phyloP scores from a whole-genome alignment of 2,329 filamentous ascomycete genomes.

The Pseudovirgaria hyperparasitica region DNA sequence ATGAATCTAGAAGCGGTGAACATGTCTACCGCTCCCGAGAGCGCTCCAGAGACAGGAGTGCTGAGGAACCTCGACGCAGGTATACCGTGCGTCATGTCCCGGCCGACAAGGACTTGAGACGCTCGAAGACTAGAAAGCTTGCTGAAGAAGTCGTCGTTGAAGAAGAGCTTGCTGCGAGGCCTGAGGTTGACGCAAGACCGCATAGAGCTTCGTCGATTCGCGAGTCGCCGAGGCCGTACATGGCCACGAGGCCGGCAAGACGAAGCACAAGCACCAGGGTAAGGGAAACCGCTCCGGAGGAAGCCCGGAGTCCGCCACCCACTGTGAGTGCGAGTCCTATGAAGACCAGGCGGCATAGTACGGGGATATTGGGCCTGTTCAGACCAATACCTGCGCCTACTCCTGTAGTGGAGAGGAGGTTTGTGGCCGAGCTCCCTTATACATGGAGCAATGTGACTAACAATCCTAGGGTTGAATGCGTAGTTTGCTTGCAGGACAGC shows the following conservation, averaged over 20 bases:
- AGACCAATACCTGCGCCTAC: conserved; percentile 12
- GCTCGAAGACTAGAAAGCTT: too few relatives aligned
- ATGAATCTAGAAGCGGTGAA: too few relatives aligned
- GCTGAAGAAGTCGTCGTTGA: too few relatives aligned
- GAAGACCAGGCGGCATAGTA: conserved; percentile 14
- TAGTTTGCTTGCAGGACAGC: conserved; percentile 58
- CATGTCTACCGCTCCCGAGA: too few relatives aligned
- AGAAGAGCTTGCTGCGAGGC: too few relatives aligned
- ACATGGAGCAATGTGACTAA: conserved; percentile 6
- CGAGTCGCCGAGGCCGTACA: conserved; percentile 15
- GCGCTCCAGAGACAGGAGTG: too few relatives aligned
- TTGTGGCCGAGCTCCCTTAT: conserved; percentile 2
- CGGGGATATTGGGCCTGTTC: conserved; percentile 20
- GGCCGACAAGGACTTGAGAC: too few relatives aligned
- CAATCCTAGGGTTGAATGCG: conserved; percentile 49
- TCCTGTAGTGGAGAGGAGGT: conserved; percentile 14
- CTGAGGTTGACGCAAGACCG: too few relatives aligned
- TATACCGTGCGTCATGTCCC: too few relatives aligned
- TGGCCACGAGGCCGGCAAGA: conserved; percentile 15
- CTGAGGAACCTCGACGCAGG: too few relatives aligned
- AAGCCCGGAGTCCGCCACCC: conserved; percentile 12
- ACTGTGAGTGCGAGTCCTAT: conserved; percentile 10
- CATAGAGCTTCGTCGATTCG: too few relatives aligned
- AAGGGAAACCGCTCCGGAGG: conserved; percentile 10
- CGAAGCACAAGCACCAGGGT: conserved; percentile 15